These are phyloP conservation scores for Phytophthora hybrid DNA, from an alignment of 352 stramenopile species.

Conservation along the genomic window DNA sequence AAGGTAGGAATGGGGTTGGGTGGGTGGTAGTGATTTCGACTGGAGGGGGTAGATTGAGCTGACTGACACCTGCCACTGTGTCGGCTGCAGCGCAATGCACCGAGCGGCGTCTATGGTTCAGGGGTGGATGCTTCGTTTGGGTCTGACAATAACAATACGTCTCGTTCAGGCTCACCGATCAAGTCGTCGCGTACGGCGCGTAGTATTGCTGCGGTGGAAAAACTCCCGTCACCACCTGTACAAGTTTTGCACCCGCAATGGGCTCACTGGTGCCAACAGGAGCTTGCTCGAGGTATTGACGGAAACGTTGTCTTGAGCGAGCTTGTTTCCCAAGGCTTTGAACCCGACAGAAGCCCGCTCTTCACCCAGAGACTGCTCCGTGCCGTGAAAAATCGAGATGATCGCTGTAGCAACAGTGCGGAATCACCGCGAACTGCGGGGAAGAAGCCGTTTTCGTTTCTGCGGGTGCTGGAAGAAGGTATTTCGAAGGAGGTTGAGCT, in stretches of 20 bases:
- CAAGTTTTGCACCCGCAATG: conserved; percentile 63
- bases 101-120: conserved; percentile 53
- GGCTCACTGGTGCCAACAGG: conserved; percentile 73
- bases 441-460: conserved; percentile 54
- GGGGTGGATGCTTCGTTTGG: conserved; percentile 8
- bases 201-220: conserved; percentile 36
- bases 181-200: conserved; percentile 37
- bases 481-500: conserved; percentile 59
- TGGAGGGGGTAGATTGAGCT: not conserved
- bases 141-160: conserved; percentile 13
- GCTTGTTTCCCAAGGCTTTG: conserved; percentile 58
- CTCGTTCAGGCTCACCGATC: conserved; percentile 3
- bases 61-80: conserved; percentile 21
- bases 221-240: conserved; percentile 21
- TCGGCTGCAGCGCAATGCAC: conserved; percentile 43
- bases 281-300: conserved; percentile 66
- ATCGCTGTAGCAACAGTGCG: conserved; percentile 40
- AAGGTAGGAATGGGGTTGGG: conserved; percentile 38
- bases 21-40: not conserved
- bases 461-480: conserved; percentile 54
- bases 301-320: conserved; percentile 65
- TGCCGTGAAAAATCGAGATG: conserved; percentile 37
- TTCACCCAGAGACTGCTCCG: conserved; percentile 62
- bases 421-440: conserved; percentile 30
- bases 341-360: conserved; percentile 57